phyloP scores from a whole-genome alignment of 192 early-diverging fungal genomes.

The Spizellomyces punctatus region DNA sequence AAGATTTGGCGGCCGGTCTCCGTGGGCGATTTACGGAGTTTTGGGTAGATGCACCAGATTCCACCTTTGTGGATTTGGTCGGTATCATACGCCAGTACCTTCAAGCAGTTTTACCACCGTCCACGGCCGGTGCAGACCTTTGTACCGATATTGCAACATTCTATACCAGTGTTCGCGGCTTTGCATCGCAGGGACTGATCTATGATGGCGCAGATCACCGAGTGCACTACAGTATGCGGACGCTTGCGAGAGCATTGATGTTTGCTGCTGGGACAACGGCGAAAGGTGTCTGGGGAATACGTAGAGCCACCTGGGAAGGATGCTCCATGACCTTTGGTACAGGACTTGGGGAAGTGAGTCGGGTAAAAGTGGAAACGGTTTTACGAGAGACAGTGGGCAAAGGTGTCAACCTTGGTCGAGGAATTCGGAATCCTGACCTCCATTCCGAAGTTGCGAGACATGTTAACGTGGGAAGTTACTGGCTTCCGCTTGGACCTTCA shows the following conservation, averaged over 20 bases:
- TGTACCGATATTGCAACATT: slow-evolving; percentile 77
- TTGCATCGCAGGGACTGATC: slow-evolving; percentile 70
- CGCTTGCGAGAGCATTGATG: slow-evolving; percentile 83
- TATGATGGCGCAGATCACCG: slow-evolving; percentile 88
- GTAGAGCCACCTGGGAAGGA: slow-evolving; percentile 89
- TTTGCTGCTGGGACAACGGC: slow-evolving; percentile 68
- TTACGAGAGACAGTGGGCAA: slow-evolving; percentile 64
- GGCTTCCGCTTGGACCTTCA: slow-evolving; percentile 69
- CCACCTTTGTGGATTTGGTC: slow-evolving; percentile 74
- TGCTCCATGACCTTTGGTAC: slow-evolving; percentile 95
- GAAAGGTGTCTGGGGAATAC: slow-evolving; percentile 73
- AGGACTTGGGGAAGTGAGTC: slow-evolving; percentile 74
- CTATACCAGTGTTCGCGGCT: slow-evolving; percentile 73
- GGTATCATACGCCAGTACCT: slow-evolving; percentile 82
- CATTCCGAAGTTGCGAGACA: not conserved
- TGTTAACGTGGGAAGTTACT: slow-evolving; percentile 84
- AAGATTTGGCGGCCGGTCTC: slow-evolving; percentile 89
- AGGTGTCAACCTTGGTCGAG: slow-evolving; percentile 60
- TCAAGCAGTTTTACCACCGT: slow-evolving; percentile 41
- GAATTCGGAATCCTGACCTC: slow-evolving; percentile 54
- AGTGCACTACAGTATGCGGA: slow-evolving; percentile 92
- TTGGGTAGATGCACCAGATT: slow-evolving; percentile 91
- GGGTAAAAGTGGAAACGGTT: slow-evolving; percentile 52
- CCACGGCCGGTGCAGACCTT: slow-evolving; percentile 61
- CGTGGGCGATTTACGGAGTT: slow-evolving; percentile 94